A percentile compares a stretch with the other conserved stretches of the same genome.
Conservation (phyloP, 2,329 filamentous ascomycete species). For the Apiospora arundinis region DNA sequence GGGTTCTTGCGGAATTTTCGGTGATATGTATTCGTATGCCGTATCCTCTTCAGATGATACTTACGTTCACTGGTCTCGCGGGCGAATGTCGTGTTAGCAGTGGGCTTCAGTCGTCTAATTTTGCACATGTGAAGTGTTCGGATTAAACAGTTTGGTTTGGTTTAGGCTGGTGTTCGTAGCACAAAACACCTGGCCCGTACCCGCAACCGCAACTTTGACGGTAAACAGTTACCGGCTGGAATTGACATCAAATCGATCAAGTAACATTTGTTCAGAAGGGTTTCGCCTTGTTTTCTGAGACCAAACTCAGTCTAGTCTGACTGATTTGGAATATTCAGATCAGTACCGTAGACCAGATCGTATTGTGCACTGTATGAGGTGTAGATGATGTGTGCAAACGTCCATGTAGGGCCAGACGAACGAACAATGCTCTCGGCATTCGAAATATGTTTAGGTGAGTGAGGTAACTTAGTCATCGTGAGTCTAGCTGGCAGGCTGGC, state of each 20-base stretch:
- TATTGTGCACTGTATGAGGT: no score
- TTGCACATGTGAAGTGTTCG: neutral
- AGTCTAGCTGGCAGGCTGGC: neutral
- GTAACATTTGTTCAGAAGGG: neutral
- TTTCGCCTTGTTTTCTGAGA: constrained; percentile 16
- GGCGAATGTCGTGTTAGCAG: neutral
- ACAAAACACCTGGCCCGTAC: neutral
- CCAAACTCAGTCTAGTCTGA: neutral
- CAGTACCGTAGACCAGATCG: neutral
- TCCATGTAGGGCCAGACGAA: neutral
- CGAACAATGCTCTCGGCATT: neutral
- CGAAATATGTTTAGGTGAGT: no score
- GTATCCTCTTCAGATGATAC: neutral
- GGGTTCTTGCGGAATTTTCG: neutral
- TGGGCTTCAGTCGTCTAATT: neutral
- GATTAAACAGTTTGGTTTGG: neutral
- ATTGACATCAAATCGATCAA: neutral
- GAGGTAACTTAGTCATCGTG: constrained; percentile 9
- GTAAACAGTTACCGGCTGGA: neutral
- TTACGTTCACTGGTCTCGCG: neutral
- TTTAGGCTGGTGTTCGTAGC: neutral
- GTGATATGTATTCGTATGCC: neutral
- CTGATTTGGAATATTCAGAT: neutral
- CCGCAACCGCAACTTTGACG: constrained; percentile 1
- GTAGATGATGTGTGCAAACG: neutral